These are phyloP conservation scores for Pythium rishiriense DNA, from an alignment of 352 stramenopile species.

Conservation along the genomic window DNA sequence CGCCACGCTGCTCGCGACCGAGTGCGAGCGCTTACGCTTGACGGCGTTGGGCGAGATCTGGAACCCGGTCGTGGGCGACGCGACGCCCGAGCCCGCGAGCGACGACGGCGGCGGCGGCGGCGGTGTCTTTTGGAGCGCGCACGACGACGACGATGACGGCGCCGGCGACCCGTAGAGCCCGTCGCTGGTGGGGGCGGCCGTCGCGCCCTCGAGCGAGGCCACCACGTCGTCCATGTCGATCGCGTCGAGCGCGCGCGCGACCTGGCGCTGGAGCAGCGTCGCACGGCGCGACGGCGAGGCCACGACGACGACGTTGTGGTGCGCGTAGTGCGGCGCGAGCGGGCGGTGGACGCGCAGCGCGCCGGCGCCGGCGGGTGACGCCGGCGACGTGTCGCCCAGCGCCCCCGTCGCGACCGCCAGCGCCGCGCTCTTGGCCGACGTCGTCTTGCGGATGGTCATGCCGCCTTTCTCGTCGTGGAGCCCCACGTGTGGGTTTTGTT, in stretches of 20 bases:
- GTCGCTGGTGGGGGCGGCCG: neutral
- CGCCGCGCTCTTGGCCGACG: neutral
- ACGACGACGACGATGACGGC: neutral
- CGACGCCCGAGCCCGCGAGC: neutral
- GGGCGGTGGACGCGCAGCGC: slow-evolving; percentile 16
- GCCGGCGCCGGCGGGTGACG: neutral
- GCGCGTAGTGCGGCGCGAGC: slow-evolving; percentile 9
- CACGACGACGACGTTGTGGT: slow-evolving; percentile 23
- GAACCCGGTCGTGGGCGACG: slow-evolving; percentile 13
- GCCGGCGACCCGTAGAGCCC: slow-evolving; percentile 5
- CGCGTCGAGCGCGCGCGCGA: slow-evolving; percentile 49
- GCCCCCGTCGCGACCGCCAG: neutral
- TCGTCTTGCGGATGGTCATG: slow-evolving; percentile 30
- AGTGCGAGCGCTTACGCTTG: slow-evolving; percentile 68
- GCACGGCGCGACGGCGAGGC: slow-evolving; percentile 26
- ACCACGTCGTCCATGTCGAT: slow-evolving; percentile 41
- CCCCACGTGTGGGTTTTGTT: neutral
- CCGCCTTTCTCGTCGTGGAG: neutral
- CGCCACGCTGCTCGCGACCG: slow-evolving; percentile 29
- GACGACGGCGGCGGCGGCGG: slow-evolving; percentile 7
- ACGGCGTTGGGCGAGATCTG: slow-evolving; percentile 45
- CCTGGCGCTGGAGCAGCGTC: slow-evolving; percentile 47
- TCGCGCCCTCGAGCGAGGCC: neutral
- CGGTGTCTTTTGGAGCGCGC: neutral
- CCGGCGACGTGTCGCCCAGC: neutral